phyloP scores from a whole-genome alignment of 108 stramenopile species.

The Cafeteria roenbergensis region DNA sequence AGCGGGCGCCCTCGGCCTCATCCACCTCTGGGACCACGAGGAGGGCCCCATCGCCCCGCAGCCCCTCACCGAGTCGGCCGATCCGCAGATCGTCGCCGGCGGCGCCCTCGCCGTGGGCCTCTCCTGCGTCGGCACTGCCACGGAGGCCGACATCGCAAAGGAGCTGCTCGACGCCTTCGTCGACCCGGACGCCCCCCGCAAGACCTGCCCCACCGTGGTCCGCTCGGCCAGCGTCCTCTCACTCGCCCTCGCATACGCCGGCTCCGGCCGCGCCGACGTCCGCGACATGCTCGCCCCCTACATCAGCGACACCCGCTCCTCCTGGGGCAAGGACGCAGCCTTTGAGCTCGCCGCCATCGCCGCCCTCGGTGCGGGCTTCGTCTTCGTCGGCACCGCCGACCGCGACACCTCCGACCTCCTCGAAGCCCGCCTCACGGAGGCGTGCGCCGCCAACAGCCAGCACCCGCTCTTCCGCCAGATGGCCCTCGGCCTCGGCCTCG shows the following conservation, averaged over 20 bases:
- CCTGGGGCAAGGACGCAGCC: conserved; percentile 53
- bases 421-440: conserved; percentile 90
- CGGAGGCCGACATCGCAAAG: conserved; percentile 89
- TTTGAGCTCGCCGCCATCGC: conserved; percentile 55
- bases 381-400: conserved; percentile 86
- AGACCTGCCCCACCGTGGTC: conserved; percentile 66
- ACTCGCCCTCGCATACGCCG: conserved; percentile 93
- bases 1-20: conserved; percentile 82
- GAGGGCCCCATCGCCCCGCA: conserved; percentile 94
- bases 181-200: conserved; percentile 41
- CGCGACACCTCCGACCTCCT: conserved; percentile 81
- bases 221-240: conserved; percentile 74
- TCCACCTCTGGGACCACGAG: conserved; percentile 97
- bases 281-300: conserved; percentile 74
- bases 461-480: conserved; percentile 78
- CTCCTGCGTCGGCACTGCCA: conserved; percentile 75
- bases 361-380: conserved; percentile 82
- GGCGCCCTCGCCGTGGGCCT: conserved; percentile 92
- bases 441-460: conserved; percentile 83
- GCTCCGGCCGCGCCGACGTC: conserved; percentile 77
- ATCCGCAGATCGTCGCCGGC: conserved; percentile 80
- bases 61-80: conserved; percentile 82
- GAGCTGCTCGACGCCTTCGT: conserved; percentile 83
- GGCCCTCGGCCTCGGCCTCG: conserved; percentile 79
- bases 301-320: conserved; percentile 56